Percentiles rank a stretch among this genome's conserved stretches.
Conservation (phyloP, 2,329 filamentous ascomycete genomes). For the Cercospora janseana region DNA sequence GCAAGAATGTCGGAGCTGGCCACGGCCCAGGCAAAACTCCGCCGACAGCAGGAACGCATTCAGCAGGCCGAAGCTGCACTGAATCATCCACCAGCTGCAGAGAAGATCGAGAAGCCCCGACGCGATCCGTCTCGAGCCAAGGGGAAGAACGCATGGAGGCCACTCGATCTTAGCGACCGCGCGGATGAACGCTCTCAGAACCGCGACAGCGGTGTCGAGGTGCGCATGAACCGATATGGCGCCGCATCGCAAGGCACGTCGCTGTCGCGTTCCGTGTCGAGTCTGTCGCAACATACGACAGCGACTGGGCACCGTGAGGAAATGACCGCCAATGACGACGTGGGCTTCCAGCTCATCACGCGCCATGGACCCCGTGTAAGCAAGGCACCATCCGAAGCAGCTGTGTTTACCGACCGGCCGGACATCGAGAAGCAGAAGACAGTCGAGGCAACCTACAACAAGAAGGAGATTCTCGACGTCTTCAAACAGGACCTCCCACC, state of each 20-base stretch:
- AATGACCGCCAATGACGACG: constrained; percentile 22
- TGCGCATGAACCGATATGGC: constrained; percentile 36
- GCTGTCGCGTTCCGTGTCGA: constrained; percentile 31
- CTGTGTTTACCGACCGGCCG: constrained; percentile 31
- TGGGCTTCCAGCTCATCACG: constrained; percentile 36
- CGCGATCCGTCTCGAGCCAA: constrained; percentile 28
- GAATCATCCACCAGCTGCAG: constrained; percentile 16
- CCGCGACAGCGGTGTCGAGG: constrained; percentile 25
- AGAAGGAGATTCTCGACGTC: constrained; percentile 38
- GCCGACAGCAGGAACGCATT: constrained; percentile 37
- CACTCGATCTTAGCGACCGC: constrained; percentile 27
- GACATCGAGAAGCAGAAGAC: constrained; percentile 32
- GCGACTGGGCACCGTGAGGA: constrained; percentile 23
- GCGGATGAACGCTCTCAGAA: background rate
- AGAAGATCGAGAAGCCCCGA: constrained; percentile 11
- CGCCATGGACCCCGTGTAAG: constrained; percentile 26
- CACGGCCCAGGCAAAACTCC: constrained; percentile 35
- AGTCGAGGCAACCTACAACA: constrained; percentile 34
- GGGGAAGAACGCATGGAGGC: constrained; percentile 31
- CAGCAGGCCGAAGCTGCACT: constrained; percentile 34
- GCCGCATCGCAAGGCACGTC: constrained; percentile 28
- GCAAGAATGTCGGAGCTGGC: constrained; percentile 13
- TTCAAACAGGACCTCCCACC: constrained; percentile 46
- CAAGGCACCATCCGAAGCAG: background rate
- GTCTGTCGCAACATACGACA: constrained; percentile 29